Evolutionary conservation across 257 asterid species (phyloP).

Genomic region (Catharanthus roseus): DNA sequence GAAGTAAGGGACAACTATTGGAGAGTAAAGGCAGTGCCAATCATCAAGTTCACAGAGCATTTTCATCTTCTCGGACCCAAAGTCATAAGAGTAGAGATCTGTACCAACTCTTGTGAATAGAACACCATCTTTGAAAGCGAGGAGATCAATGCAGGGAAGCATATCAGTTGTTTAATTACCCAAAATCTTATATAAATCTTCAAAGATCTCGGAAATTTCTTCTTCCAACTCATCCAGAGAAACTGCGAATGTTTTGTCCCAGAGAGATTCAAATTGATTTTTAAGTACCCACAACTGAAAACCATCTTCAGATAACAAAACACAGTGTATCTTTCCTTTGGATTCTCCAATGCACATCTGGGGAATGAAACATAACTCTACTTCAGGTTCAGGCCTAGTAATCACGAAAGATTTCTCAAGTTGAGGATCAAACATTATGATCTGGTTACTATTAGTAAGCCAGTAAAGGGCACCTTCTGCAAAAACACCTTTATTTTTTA

Average conservation of each 20-base stretch:
- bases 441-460: slow-evolving; percentile 46
- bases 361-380: slow-evolving; percentile 23
- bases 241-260: slow-evolving; percentile 31
- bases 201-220: slow-evolving; percentile 22
- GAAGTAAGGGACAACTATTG: slow-evolving; percentile 50
- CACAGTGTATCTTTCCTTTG: slow-evolving; percentile 33
- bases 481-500: slow-evolving; percentile 37
- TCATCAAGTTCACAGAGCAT: slow-evolving; percentile 31
- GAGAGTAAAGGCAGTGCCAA: slow-evolving; percentile 32
- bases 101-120: slow-evolving; percentile 40
- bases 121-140: slow-evolving; percentile 46
- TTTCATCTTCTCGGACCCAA: slow-evolving; percentile 41
- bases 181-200: slow-evolving; percentile 28
- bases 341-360: slow-evolving; percentile 68
- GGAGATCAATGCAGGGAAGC: slow-evolving; percentile 38
- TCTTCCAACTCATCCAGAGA: slow-evolving; percentile 37
- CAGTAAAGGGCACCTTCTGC: slow-evolving; percentile 46
- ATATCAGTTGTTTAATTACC: neutral
- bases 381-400: slow-evolving; percentile 36
- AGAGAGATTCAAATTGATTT: slow-evolving; percentile 34
- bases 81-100: slow-evolving; percentile 27
- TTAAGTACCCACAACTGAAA: slow-evolving; percentile 53
- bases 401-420: slow-evolving; percentile 45
- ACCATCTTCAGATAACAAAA: slow-evolving; percentile 41
- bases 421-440: slow-evolving; percentile 57